Base-by-base conservation (phyloP, 768 basidiomycete species). In the Trametes meyenii region DNA sequence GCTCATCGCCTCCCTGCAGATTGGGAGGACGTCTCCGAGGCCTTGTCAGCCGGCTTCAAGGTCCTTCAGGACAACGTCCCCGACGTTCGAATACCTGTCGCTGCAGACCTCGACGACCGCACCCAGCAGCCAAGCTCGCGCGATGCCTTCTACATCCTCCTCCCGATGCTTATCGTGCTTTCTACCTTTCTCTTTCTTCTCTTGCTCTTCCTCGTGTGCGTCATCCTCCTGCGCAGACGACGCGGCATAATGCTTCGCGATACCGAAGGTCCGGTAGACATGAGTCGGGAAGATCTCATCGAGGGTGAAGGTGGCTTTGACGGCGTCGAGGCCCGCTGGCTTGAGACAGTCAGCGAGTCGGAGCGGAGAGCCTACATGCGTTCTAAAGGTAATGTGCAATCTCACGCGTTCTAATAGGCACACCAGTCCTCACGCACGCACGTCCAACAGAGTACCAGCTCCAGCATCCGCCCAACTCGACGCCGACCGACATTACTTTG, bases 401-500 rank as follows among this genome's bases (percentile, higher is more conserved):
- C 26, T 58, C 44, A 46, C 40, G 23, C 54, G 40, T 35, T 17
- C 50, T 57, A 29, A 6, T 53, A 13, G 12, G 16, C 52, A n/a
- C 16, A 4, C 24, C 29, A 5, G 45, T 24, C 52, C 51, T 58
- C 49, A 58, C 50, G 40, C 49, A 58, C 50, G 40, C 51, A 39
- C 51, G 51, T 55, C 54, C 24, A 61, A 17, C 61, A 94, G 92
- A 92, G 53, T 89, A 86, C 72, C 92, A 94, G 71, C 63, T 87
- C 24, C 89, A 92, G 73, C 96, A 96, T 74, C 93, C 92, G 5
- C 96, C 97, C 35, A 94, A 96, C 72, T 98, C 97, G n/a, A 81
- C 90, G 45, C 93, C 96, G 23, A 96, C 96, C 53, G 97, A 99
- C 74, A 98, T 99, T 75, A 99, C 96, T 0, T 81, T 99, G 55